Evolutionary conservation across 768 basidiomycete species (phyloP).

Genomic region (Lentinula lateritia): DNA sequence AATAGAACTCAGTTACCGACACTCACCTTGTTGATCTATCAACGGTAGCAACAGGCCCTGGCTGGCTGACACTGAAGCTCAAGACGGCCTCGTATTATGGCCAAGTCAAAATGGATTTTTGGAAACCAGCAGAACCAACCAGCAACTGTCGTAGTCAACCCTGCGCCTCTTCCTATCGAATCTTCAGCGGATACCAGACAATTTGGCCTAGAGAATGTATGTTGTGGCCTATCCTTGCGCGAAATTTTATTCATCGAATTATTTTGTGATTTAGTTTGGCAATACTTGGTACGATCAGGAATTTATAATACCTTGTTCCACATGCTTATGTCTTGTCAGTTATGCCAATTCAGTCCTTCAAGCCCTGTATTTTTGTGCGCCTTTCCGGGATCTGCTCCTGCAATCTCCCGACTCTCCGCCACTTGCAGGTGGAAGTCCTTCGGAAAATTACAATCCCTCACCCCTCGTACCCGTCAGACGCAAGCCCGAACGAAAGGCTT

Average conservation of each 20-base stretch:
- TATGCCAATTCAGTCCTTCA: slow-evolving; percentile 99
- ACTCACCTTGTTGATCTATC: background rate
- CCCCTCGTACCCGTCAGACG: slow-evolving; percentile 40
- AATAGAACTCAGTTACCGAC: background rate
- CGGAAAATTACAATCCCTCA: slow-evolving; percentile 15
- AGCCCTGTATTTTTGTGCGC: slow-evolving; percentile 90
- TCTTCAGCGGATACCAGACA: slow-evolving; percentile 73
- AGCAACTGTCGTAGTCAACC: slow-evolving; percentile 18
- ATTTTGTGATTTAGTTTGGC: slow-evolving; percentile 62
- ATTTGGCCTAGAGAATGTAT: slow-evolving; percentile 95
- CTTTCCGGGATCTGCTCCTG: slow-evolving; percentile 88
- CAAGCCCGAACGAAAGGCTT: slow-evolving; percentile 51
- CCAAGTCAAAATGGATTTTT: slow-evolving; percentile 36
- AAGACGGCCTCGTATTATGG: slow-evolving; percentile 20
- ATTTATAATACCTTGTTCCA: background rate
- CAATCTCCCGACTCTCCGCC: slow-evolving; percentile 53
- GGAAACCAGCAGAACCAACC: slow-evolving; percentile 15
- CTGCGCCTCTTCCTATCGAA: slow-evolving; percentile 27
- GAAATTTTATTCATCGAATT: slow-evolving; percentile 7
- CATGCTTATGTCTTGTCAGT: slow-evolving; percentile 34
- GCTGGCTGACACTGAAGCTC: background rate
- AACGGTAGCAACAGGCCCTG: background rate
- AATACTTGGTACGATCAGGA: slow-evolving; percentile 73
- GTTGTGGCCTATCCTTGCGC: slow-evolving; percentile 25
- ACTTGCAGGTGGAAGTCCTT: slow-evolving; percentile 23